Base-by-base conservation (phyloP, 2,329 filamentous ascomycete genomes). In the Verticillium alfalfae region DNA sequence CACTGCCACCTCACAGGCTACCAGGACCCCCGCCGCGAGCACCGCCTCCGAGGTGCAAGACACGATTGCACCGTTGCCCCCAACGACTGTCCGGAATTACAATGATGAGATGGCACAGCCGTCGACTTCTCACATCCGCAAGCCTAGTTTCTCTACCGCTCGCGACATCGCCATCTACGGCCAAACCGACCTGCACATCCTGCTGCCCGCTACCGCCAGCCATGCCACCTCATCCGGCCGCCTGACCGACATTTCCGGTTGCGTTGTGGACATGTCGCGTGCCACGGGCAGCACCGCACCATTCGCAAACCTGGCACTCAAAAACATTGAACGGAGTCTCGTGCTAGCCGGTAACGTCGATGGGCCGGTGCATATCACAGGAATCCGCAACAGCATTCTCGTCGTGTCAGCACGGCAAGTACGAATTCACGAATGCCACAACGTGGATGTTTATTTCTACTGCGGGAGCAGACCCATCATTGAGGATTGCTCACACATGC, bases 381-480 rank as follows among this genome's bases (percentile, higher is more conserved):
- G 82, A 1, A 78, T 97, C 1, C 78, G 81, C 58, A 80, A 92
- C 68, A 91, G 88, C 65, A 84, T 92, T n/a, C 75, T 96, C 15
- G 86, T 97, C 0, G 87, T 97, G 2, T 82, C 86, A 7, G 90
- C 91, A 59, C 84, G 90, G n/a, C 95, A 99, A 74, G 92, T 97
- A 69, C 86, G 95, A 26, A 94, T 99, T 79, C 95, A 99, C 72
- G 90, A 94, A 66, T 96, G 92, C 70, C 81, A 79, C 55, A 84
- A 93, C 64, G 90, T 96, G 39, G 87, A 92, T 66, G 82, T 99
- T 12, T 98, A 98, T 72, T 79, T 99, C 62, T 84, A 89, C 66
- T 93, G 91, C 71, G 80, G 82, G 1, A 95, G 91, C 69, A 87
- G 93, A 64, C 95, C 95, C 0, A 97, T 99, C 68, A 96, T 99